Evolutionary conservation across 495 filamentous ascomycete genomes (phyloP).

Genomic region (Letharia lupina): DNA sequence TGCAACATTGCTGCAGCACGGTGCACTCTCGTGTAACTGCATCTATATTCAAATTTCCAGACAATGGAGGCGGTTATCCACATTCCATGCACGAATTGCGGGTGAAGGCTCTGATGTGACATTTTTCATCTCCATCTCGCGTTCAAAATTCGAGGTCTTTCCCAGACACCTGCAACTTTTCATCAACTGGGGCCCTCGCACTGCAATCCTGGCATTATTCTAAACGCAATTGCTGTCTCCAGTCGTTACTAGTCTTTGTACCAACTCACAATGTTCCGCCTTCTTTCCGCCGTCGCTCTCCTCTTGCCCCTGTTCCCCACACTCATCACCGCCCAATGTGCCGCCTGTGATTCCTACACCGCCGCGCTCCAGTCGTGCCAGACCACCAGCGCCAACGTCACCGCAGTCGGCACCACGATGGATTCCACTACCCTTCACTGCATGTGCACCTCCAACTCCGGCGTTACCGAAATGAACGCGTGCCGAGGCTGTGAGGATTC

Average conservation of each 20-base stretch:
- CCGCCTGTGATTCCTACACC: conserved; percentile 8
- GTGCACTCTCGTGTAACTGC: no score
- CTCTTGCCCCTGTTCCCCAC: neutral
- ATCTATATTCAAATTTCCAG: no score
- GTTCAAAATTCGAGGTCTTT: neutral
- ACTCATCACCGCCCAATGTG: conserved; percentile 8
- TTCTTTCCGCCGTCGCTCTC: neutral
- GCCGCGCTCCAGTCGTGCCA: conserved; percentile 30
- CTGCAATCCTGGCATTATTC: neutral
- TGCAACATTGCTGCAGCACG: neutral
- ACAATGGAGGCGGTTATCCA: no score
- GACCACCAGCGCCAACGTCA: neutral
- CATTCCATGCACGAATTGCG: neutral
- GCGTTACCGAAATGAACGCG: conserved; percentile 2
- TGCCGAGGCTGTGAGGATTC: neutral
- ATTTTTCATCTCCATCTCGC: neutral
- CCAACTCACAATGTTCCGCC: neutral
- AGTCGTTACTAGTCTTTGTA: neutral
- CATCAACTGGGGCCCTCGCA: neutral
- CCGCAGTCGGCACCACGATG: neutral
- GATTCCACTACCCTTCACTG: conserved; percentile 9
- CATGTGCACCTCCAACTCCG: conserved; percentile 11
- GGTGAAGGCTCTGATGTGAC: neutral
- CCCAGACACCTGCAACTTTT: neutral
- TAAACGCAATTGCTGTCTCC: neutral